Percentiles rank a stretch among this genome's conserved stretches.
Evolutionary conservation across 257 asterid species (phyloP).

Genomic region (Solanum sejunctum): DNA sequence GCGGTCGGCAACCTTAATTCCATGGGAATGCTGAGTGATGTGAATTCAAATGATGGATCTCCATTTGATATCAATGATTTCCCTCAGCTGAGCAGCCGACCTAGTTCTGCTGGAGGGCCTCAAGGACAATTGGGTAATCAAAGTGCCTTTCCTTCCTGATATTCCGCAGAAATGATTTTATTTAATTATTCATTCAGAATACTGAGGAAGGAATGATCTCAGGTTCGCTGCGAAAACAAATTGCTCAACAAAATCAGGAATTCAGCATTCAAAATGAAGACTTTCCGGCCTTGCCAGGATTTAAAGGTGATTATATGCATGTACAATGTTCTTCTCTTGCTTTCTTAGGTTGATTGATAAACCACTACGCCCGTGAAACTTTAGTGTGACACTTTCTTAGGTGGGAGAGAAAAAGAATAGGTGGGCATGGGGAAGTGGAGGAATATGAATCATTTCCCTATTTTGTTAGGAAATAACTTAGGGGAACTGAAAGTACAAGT

Average conservation of each 20-base stretch:
- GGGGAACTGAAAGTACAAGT: background rate
- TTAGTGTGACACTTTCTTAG: background rate
- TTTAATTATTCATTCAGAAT: slow-evolving; percentile 5
- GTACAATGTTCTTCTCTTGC: background rate
- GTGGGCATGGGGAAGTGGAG: background rate
- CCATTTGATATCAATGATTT: slow-evolving; percentile 94
- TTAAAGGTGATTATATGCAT: slow-evolving; percentile 48
- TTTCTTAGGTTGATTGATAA: background rate
- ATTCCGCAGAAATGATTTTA: slow-evolving; percentile 4
- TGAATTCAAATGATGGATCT: slow-evolving; percentile 74
- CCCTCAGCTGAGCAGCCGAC: slow-evolving; percentile 87
- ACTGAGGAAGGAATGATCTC: slow-evolving; percentile 14
- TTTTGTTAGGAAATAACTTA: background rate
- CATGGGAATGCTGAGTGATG: slow-evolving; percentile 80
- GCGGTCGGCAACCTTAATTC: slow-evolving; percentile 50
- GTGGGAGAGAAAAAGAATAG: background rate
- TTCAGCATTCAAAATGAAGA: slow-evolving; percentile 98
- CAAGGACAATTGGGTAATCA: slow-evolving; percentile 83
- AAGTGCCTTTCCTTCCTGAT: slow-evolving; percentile 1
- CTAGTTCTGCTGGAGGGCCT: slow-evolving; percentile 97
- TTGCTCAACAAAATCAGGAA: slow-evolving; percentile 96
- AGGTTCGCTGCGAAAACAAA: slow-evolving; percentile 94
- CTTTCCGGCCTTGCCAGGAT: slow-evolving; percentile 97
- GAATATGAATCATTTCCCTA: background rate
- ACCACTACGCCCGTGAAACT: background rate